Percentiles rank a stretch among this genome's conserved stretches.
phyloP scores from a whole-genome alignment of 768 basidiomycete species.

The Guyanaporus albipodus region DNA sequence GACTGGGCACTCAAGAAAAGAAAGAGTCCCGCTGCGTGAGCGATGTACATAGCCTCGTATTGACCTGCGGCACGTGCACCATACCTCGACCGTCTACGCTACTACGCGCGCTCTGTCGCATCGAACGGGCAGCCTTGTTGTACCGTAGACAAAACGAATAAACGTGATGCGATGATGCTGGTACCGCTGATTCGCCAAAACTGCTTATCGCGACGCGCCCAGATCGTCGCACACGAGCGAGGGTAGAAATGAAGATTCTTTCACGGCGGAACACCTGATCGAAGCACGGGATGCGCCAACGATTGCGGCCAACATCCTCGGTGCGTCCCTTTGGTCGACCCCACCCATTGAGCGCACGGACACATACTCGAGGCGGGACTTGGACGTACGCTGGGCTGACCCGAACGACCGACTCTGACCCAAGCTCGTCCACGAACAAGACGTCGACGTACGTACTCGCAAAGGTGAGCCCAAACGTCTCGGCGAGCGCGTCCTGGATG shows the following conservation, averaged over 20 bases:
- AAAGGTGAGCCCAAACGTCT: constrained; percentile 51
- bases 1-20: constrained; percentile 60
- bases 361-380: not conserved
- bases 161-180: not conserved
- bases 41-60: not conserved
- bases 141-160: constrained; percentile 9
- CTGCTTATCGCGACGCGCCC: constrained; percentile 2
- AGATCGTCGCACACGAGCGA: constrained; percentile 22
- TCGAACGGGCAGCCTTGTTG: not conserved
- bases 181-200: constrained; percentile 14
- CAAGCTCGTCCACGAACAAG: constrained; percentile 41
- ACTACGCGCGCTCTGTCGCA: not conserved
- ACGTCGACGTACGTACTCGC: constrained; percentile 56
- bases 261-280: constrained; percentile 20
- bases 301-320: constrained; percentile 25
- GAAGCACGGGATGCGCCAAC: constrained; percentile 22
- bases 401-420: constrained; percentile 22
- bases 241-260: constrained; percentile 31
- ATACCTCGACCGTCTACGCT: constrained; percentile 8
- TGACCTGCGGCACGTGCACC: not conserved
- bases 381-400: constrained; percentile 18
- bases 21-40: constrained; percentile 15
- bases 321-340: constrained; percentile 20
- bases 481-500: constrained; percentile 51
- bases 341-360: constrained; percentile 1